Conservation (phyloP, 768 basidiomycete species). For the Boletus sp. region DNA sequence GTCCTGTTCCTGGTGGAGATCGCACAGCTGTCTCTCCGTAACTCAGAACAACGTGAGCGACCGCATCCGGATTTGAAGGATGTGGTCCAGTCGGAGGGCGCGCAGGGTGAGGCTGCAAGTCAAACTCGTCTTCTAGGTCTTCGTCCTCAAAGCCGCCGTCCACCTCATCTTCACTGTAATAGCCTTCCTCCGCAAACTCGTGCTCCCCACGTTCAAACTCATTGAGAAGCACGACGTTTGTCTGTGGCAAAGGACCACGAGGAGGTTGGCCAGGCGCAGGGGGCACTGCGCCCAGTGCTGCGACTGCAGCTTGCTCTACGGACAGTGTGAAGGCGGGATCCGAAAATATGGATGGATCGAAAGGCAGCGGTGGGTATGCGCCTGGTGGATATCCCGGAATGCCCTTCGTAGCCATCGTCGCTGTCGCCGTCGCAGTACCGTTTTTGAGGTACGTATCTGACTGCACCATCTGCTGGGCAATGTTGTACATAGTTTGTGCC, state of each 20-base stretch:
- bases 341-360: conserved; percentile 52
- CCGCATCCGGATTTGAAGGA: conserved; percentile 24
- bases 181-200: conserved; percentile 39
- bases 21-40: conserved; percentile 34
- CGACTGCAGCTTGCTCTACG: conserved; percentile 46
- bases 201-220: conserved; percentile 37
- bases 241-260: conserved; percentile 30
- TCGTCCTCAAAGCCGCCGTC: conserved; percentile 42
- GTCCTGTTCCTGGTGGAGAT: conserved; percentile 1
- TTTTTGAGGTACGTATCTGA: conserved; percentile 38
- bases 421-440: conserved; percentile 30
- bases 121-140: conserved; percentile 32
- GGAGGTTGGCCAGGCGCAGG: conserved; percentile 32
- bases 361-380: conserved; percentile 41
- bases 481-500: conserved; percentile 63
- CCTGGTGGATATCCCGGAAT: conserved; percentile 40
- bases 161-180: conserved; percentile 47
- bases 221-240: conserved; percentile 38
- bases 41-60: conserved; percentile 40
- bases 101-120: conserved; percentile 25
- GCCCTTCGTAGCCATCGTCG: conserved; percentile 34
- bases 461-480: conserved; percentile 64
- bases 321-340: conserved; percentile 51
- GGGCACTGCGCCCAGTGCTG: conserved; percentile 29
- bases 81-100: conserved; percentile 17